Base-by-base conservation (phyloP, 305 asterid species). In the Fraxinus xanthoxyloides region DNA sequence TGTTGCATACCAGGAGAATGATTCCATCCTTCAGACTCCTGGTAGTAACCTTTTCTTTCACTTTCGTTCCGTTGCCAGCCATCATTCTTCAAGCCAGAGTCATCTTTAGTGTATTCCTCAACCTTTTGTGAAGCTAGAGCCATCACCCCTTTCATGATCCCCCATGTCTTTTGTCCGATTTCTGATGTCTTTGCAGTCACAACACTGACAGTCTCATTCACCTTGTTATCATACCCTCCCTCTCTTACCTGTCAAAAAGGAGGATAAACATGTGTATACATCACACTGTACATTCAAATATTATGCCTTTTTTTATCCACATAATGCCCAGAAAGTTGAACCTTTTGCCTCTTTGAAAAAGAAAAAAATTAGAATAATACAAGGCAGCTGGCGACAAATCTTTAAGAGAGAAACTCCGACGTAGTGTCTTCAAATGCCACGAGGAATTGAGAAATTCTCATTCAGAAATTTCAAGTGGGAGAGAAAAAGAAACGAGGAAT, bases 131-230 rank as follows among this genome's bases (percentile, higher is more conserved):
- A 28, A 73, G 83, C 83, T 12, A 73, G 4, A n/a, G 83, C 75
- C 83, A 80, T 80, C 8, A 80, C 83, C 31, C 79, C 79, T 51
- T 80, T 80, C 83, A 80, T 80, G 24, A 80, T 23, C 5, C 79
- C 83, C 83, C 83, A 80, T 32, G 83, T 80, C 79, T 19, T 79
- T 24, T 79, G 82, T 24, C 82, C 82, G 36, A 67, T 67, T 61
- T 79, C 82, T 0, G 67, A 35, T 15, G 77, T 67, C 65, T 73
- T 73, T 12, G 83, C 75, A 48, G 83, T 48, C 56, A 80, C 79
- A 5, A 73, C 79, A 35, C 35, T 80, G 73, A 80, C 79, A 10
- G 79, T 73, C 40, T 59, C 30, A 59, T 59, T 59, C 69, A 59
- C 69, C 69, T 59, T 59, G 30, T 59, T 9, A 59, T 59, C 83